Evolutionary conservation across 2,329 filamentous ascomycete genomes (phyloP), one percentile per base, ranked within the genome.

Genomic region (Apiospora rasikravindrae): DNA sequence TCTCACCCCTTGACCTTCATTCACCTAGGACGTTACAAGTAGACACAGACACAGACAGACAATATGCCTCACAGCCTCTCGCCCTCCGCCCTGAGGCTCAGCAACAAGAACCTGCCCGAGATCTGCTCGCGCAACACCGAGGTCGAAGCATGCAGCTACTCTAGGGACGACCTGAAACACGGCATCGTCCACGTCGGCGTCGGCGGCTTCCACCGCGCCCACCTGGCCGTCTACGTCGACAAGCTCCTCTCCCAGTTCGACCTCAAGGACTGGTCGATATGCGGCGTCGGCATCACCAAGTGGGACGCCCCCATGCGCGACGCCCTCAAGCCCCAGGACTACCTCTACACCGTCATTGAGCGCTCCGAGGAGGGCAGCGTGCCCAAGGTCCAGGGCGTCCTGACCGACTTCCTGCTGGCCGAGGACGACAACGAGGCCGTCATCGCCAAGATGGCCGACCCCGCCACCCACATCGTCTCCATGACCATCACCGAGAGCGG

Each of bases 401-500:
- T 88, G 82, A 86, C 83, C 74, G 86, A 83, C 7, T 88, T 84
- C 81, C 81, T 88, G 66, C 88, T 85, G 72, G 86, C 86, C 0
- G 86, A 86, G 6, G 86, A 87, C 75, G 76, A 87, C 78, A 83
- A 84, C 69, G 82, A 86, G 80, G 85, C 86, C 47, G 86, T 88
- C 73, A 84, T 88, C 44, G 83, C 83, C 76, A 88, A 88, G 83
- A 87, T 88, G 86, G 86, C 86, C 1, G 83, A 87, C 80, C 82
- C 85, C 0, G 86, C 88, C 76, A 88, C 86, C 16, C 85, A 83
- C 77, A 88, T 88, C 73, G 86, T 88, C 44, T 88, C 86, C 22
- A 77, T 88, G 78, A 88, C 86, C 77, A 88, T 88, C 77, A 88
- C 86, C 61, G 86, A 88, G 81, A 87, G 84, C 76, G 86, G 86